A percentile compares a stretch with the other conserved stretches of the same genome.
phyloP scores from a whole-genome alignment of 176 grass and related monocot genomes.

The Bonia amplexicaulis region DNA sequence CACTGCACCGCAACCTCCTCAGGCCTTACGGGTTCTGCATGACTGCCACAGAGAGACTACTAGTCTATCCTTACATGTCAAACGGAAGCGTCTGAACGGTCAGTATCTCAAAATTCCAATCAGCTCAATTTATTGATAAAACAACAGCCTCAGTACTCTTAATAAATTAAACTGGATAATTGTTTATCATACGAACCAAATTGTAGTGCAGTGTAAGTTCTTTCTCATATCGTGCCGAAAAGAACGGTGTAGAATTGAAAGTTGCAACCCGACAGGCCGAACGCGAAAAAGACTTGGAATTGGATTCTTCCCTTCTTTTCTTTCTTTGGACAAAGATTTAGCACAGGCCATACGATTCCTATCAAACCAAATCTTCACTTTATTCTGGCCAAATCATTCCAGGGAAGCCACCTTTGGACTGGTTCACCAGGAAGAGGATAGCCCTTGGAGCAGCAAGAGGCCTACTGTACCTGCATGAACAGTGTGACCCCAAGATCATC shows the following conservation, averaged over 20 bases:
- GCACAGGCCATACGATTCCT: slow-evolving; percentile 33
- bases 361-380: slow-evolving; percentile 27
- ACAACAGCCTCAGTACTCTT: background rate
- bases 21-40: slow-evolving; percentile 83
- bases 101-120: slow-evolving; percentile 20
- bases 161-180: background rate
- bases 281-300: slow-evolving; percentile 23
- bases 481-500: slow-evolving; percentile 98
- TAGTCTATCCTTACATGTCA: slow-evolving; percentile 93
- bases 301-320: slow-evolving; percentile 22
- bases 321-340: slow-evolving; percentile 2
- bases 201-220: slow-evolving; percentile 35
- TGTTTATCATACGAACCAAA: slow-evolving; percentile 9
- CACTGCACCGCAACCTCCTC: slow-evolving; percentile 84
- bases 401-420: slow-evolving; percentile 89
- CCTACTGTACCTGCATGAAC: slow-evolving; percentile 90
- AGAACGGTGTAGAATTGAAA: slow-evolving; percentile 13
- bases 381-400: slow-evolving; percentile 32
- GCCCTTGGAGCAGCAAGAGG: slow-evolving; percentile 83
- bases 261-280: slow-evolving; percentile 5
- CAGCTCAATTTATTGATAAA: background rate
- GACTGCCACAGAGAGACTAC: slow-evolving; percentile 87
- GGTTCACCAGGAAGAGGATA: slow-evolving; percentile 83
- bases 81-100: slow-evolving; percentile 99
- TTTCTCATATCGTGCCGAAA: background rate